These are phyloP conservation scores for Pisolithus marmoratus DNA, from an alignment of 768 basidiomycete genomes.

Conservation along the genomic window DNA sequence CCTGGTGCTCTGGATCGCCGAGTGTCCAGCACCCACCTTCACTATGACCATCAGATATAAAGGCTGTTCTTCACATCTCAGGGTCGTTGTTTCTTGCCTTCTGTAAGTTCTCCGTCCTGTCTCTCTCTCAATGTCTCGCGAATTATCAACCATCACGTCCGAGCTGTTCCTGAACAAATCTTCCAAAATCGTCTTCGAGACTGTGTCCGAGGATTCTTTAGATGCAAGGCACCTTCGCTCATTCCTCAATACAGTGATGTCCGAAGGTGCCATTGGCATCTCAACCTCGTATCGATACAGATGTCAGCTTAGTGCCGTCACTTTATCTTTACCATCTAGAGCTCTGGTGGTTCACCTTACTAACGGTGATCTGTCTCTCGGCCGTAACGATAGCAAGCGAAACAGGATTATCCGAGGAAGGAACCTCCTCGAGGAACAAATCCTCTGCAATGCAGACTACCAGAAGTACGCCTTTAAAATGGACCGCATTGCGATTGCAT, in stretches of 20 bases:
- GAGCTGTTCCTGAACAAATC: not conserved
- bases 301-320: conserved; percentile 31
- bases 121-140: too few species aligned
- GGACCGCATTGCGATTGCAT: conserved; percentile 38
- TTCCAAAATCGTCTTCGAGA: conserved; percentile 23
- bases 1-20: not conserved
- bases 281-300: conserved; percentile 36
- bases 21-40: not conserved
- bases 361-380: too few species aligned
- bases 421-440: conserved; percentile 22
- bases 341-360: conserved; percentile 33
- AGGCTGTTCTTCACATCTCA: not conserved
- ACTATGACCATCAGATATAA: not conserved
- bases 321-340: conserved; percentile 32
- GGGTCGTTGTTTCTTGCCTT: not conserved
- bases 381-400: not conserved
- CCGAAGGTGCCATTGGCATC: conserved; percentile 30
- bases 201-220: conserved; percentile 14
- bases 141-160: too few species aligned
- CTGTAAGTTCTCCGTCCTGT: too few species aligned
- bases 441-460: conserved; percentile 20
- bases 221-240: conserved; percentile 13
- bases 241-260: conserved; percentile 15
- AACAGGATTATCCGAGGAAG: conserved; percentile 7
- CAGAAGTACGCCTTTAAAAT: conserved; percentile 39